phyloP scores from a whole-genome alignment of 2,329 filamentous ascomycete species.

The Sclerotinia minor region DNA sequence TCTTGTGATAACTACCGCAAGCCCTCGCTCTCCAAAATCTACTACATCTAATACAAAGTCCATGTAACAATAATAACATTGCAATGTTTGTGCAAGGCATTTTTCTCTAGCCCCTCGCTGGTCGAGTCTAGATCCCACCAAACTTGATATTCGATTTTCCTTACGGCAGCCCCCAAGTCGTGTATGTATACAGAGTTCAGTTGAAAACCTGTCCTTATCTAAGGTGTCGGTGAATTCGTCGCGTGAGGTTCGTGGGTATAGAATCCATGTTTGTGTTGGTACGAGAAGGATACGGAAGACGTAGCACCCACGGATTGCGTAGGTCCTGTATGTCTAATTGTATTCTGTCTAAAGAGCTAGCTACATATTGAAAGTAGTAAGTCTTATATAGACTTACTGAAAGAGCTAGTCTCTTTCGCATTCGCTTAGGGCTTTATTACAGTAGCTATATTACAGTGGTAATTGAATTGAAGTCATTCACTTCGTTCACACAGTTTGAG shows the following conservation, averaged over 20 bases:
- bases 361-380: too few species aligned
- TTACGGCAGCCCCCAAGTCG: neutral
- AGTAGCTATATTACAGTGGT: too few species aligned
- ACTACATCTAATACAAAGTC: conserved; percentile 28
- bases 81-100: conserved; percentile 23
- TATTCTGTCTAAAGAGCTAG: too few species aligned
- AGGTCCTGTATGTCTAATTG: too few species aligned
- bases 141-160: conserved; percentile 18
- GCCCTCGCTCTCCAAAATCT: conserved; percentile 28
- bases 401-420: too few species aligned
- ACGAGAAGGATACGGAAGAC: too few species aligned
- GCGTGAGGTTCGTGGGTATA: conserved; percentile 26
- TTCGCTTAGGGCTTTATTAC: too few species aligned
- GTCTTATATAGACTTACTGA: too few species aligned
- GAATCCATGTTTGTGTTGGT: conserved; percentile 29
- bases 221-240: conserved; percentile 22
- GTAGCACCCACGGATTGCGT: too few species aligned
- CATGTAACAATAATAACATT: conserved; percentile 27
- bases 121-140: conserved; percentile 24
- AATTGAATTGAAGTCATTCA: too few species aligned
- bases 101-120: conserved; percentile 24
- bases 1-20: conserved; percentile 25
- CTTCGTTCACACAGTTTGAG: too few species aligned
- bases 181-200: conserved; percentile 27
- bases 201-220: neutral